Percentiles rank a stretch among this genome's conserved stretches.
phyloP scores from a whole-genome alignment of 1,284 basidiomycete genomes.

The Ceratobasidium sp. region DNA sequence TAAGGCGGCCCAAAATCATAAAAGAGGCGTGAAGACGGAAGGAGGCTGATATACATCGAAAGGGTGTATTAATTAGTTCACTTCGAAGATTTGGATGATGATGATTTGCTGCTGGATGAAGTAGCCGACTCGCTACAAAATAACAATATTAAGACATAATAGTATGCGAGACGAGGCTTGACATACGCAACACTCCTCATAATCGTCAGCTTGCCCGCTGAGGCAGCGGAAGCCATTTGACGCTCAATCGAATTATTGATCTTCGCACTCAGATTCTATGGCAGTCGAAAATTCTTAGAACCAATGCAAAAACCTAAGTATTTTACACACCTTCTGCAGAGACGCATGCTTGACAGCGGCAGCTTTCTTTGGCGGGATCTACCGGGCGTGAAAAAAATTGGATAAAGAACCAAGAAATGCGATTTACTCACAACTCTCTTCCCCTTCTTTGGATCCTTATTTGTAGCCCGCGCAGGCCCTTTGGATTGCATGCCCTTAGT shows the following conservation, averaged over 20 bases:
- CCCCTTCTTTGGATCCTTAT: constrained; percentile 72
- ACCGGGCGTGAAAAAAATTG: not conserved
- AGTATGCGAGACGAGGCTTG: no score
- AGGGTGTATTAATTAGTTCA: constrained; percentile 13
- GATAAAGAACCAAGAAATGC: not conserved
- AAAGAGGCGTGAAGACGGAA: not conserved
- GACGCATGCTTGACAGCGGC: constrained; percentile 72
- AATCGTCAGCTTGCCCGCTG: constrained; percentile 84
- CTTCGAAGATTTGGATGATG: constrained; percentile 37
- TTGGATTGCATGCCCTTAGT: constrained; percentile 43
- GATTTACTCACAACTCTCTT: constrained; percentile 57
- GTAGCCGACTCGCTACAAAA: constrained; percentile 16
- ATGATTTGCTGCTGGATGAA: constrained; percentile 37
- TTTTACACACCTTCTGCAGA: constrained; percentile 67
- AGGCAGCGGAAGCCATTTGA: constrained; percentile 89
- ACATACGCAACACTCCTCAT: constrained; percentile 69
- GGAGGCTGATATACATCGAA: constrained; percentile 15
- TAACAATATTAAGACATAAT: not conserved
- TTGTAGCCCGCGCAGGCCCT: constrained; percentile 30
- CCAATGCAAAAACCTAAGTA: not conserved
- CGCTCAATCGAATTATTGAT: constrained; percentile 90
- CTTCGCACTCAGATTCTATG: constrained; percentile 82
- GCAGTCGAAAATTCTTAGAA: constrained; percentile 13
- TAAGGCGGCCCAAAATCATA: not conserved
- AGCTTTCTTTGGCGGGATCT: constrained; percentile 76